phyloP scores from a whole-genome alignment of 2,329 filamentous ascomycete species.

The Harringtonia lauricola region DNA sequence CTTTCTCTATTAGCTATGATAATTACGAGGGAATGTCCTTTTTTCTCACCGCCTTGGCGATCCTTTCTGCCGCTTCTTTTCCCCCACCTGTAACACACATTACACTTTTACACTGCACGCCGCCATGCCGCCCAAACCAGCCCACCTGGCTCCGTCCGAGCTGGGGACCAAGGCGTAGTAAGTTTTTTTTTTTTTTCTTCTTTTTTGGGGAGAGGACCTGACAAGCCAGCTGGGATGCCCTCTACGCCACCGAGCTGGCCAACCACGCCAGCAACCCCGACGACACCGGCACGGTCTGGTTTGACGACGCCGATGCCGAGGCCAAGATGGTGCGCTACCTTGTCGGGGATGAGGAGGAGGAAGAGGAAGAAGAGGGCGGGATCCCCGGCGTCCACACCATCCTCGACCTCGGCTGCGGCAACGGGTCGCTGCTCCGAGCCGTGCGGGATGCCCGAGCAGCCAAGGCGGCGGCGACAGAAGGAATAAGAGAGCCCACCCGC shows the following conservation, averaged over 20 bases:
- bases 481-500: too few relatives aligned
- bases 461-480: conserved; percentile 48
- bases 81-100: too few relatives aligned
- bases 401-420: conserved; percentile 86
- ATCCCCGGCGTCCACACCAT: conserved; percentile 34
- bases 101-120: neutral
- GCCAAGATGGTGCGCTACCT: conserved; percentile 59
- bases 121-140: conserved; percentile 29
- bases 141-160: conserved; percentile 61
- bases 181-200: conserved; percentile 19
- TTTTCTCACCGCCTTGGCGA: conserved; percentile 5
- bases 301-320: conserved; percentile 85
- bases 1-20: too few relatives aligned
- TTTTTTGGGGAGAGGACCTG: neutral
- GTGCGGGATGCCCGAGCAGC: conserved; percentile 42
- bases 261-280: conserved; percentile 62
- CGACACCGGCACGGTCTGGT: conserved; percentile 90
- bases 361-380: conserved; percentile 13
- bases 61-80: conserved; percentile 2
- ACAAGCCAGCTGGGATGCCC: conserved; percentile 55
- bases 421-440: conserved; percentile 83
- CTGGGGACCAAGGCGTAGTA: conserved; percentile 91
- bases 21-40: too few relatives aligned
- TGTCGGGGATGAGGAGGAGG: conserved; percentile 31
- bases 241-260: conserved; percentile 59